Percentiles rank a stretch among this genome's conserved stretches.
Evolutionary conservation across 2,329 filamentous ascomycete species (phyloP).

Genomic region (Dactylella cylindrospora): DNA sequence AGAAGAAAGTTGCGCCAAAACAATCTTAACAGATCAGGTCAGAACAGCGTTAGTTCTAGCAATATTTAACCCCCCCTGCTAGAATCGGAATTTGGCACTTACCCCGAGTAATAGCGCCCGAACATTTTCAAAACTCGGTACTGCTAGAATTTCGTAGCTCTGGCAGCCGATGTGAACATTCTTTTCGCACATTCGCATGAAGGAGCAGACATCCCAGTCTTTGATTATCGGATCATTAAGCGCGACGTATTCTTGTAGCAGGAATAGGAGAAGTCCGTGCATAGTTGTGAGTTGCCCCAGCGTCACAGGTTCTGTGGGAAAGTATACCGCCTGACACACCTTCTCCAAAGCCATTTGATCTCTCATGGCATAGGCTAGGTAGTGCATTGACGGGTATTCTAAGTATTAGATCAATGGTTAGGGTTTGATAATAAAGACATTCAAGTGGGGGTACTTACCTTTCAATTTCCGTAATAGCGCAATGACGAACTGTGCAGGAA

Average conservation of each 20-base stretch:
- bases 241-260: slow-evolving; percentile 28
- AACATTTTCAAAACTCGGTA: slow-evolving; percentile 28
- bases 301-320: slow-evolving; percentile 36
- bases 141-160: slow-evolving; percentile 35
- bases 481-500: slow-evolving; percentile 33
- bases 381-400: slow-evolving; percentile 32
- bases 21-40: slow-evolving; percentile 8
- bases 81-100: no score
- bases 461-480: slow-evolving; percentile 19
- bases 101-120: slow-evolving; percentile 29
- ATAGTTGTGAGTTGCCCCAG: slow-evolving; percentile 36
- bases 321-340: slow-evolving; percentile 36
- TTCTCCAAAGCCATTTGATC: slow-evolving; percentile 37
- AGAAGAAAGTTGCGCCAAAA: slow-evolving; percentile 27
- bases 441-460: slow-evolving; percentile 2
- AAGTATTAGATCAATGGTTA: background rate
- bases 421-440: background rate
- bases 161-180: slow-evolving; percentile 41
- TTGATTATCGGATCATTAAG: slow-evolving; percentile 24
- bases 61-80: no score
- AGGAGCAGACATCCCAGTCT: slow-evolving; percentile 19
- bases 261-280: slow-evolving; percentile 32
- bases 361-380: slow-evolving; percentile 32
- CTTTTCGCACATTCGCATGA: slow-evolving; percentile 26
- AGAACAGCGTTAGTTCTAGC: no score